Percentiles rank a stretch among this genome's conserved stretches.
phyloP scores from a whole-genome alignment of 2,329 filamentous ascomycete genomes.

The Ramularia collo-cygni region DNA sequence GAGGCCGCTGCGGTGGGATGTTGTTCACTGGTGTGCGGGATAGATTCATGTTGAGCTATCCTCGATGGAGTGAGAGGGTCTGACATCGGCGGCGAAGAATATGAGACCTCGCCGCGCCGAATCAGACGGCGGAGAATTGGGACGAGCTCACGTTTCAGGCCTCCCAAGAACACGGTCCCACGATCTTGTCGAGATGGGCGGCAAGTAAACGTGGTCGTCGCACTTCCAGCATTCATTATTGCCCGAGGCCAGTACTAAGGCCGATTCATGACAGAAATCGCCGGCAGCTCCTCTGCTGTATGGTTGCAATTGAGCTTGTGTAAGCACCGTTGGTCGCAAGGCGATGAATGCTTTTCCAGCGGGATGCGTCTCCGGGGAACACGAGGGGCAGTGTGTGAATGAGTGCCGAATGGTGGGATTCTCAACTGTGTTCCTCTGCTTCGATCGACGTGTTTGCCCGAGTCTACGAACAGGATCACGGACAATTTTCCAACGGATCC shows the following conservation, averaged over 20 bases:
- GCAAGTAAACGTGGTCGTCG: conserved; percentile 7
- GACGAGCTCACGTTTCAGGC: conserved; percentile 16
- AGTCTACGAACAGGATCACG: conserved; percentile 11
- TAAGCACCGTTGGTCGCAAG: no score
- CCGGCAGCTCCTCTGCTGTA: not conserved
- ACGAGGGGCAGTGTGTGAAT: no score
- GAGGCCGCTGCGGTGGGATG: not conserved
- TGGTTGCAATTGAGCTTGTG: not conserved
- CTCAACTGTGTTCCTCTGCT: conserved; percentile 15
- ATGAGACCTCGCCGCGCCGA: conserved; percentile 19
- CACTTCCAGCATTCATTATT: conserved; percentile 14
- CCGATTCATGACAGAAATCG: not conserved
- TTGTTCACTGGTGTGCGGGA: conserved; percentile 5
- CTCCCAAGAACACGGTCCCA: conserved; percentile 5
- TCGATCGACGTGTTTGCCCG: conserved; percentile 10
- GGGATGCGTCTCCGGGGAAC: no score
- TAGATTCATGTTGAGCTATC: conserved; percentile 12
- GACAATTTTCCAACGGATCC: conserved; percentile 7
- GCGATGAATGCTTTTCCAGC: no score
- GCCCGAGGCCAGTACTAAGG: conserved; percentile 7
- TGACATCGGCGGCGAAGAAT: conserved; percentile 48
- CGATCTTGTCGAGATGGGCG: conserved; percentile 8
- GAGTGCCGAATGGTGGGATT: conserved; percentile 9
- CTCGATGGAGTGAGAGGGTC: conserved; percentile 39
- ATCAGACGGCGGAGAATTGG: conserved; percentile 3